Conservation (phyloP, 305 asterid genomes). For the Stenogyne calaminthoides region DNA sequence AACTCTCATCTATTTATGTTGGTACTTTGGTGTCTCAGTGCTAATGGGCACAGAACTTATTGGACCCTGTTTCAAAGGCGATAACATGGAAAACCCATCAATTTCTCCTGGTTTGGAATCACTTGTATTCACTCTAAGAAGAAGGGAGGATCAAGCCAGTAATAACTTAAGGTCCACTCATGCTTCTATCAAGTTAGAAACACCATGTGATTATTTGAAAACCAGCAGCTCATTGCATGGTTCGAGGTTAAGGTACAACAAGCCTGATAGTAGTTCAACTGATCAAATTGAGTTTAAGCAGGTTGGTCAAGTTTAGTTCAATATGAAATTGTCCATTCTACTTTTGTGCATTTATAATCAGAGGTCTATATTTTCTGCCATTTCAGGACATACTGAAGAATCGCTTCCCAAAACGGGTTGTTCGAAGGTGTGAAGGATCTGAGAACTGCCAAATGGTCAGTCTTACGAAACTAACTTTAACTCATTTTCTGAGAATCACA, state of each 20-base stretch:
- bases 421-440: conserved; percentile 69
- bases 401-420: conserved; percentile 60
- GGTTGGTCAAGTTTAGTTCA: conserved; percentile 43
- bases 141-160: conserved; percentile 44
- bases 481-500: background rate
- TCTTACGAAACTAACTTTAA: conserved; percentile 2
- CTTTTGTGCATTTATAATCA: conserved; percentile 2
- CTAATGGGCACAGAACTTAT: conserved; percentile 69
- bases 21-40: conserved; percentile 36
- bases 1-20: conserved; percentile 20
- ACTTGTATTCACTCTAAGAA: conserved; percentile 54
- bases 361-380: conserved; percentile 27
- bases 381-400: conserved; percentile 43
- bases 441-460: conserved; percentile 63
- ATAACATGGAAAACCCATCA: conserved; percentile 62
- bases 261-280: conserved; percentile 44
- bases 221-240: conserved; percentile 41
- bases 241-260: conserved; percentile 50
- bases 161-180: conserved; percentile 36
- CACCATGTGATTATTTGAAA: conserved; percentile 41
- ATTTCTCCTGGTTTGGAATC: conserved; percentile 94
- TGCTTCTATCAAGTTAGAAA: conserved; percentile 46
- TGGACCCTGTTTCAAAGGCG: conserved; percentile 62
- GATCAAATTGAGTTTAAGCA: conserved; percentile 56
- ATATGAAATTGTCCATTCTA: background rate